Base-by-base conservation (phyloP, 768 basidiomycete genomes). In the Boletus reticuloceps region DNA sequence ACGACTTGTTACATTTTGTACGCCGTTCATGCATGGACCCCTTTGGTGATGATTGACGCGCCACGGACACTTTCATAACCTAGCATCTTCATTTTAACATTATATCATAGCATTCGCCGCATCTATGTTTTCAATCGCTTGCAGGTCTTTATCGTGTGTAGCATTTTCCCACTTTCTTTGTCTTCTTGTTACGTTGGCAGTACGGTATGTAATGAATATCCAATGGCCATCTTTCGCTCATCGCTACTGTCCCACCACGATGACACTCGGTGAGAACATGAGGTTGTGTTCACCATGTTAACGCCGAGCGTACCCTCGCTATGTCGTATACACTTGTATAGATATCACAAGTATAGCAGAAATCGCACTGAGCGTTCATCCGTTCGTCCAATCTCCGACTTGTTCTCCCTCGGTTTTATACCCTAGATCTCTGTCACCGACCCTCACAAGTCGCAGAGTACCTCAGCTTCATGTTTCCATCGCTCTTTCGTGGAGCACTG, bases 11-110 rank as follows among this genome's bases (percentile, higher is more conserved):
- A 61, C 42, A 56, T 58, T 25, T 51, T 58, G 47, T 53, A 71
- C 58, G 69, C 55, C 31, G 53, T 60, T 66, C 60, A 61, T 44
- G 58, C 64, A 67, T 17, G 58, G 53, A 62, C 51, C n/a, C 31
- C 27, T 29, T 49, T 44, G 58, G 67, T 63, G 71, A 71, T 64
- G 62, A 62, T 62, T 58, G 55, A 64, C 50, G 41, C 52, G 51
- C 62, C 58, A 56, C 53, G 69, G 66, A 71, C 71, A 55, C 45
- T 27, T 55, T 53, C 67, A 55, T 73, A 71, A 59, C 53, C 54
- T 71, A 73, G 64, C 65, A 72, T 58, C 38, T 50, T 54, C 61
- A 61, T 58, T 70, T 71, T 69, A 71, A 65, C 60, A 37, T 67
- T 69, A 63, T 69, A 61, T 57, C 53, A 69, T 59, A 65, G 63